Percentiles rank a stretch among this genome's conserved stretches.
Conservation (phyloP, 305 asterid genomes). For the Fraxinus xanthoxyloides region DNA sequence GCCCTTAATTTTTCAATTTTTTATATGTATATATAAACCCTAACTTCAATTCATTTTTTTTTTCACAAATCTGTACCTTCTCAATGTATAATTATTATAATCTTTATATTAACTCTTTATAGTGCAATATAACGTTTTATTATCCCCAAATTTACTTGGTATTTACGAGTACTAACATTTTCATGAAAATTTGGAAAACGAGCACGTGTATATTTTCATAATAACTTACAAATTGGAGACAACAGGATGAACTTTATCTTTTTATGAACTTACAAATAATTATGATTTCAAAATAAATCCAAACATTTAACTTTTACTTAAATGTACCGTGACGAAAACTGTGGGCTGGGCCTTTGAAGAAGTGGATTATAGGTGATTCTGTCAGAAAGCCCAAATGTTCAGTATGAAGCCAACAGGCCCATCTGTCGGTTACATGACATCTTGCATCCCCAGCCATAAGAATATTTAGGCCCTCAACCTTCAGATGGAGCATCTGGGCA, state of each 20-base stretch:
- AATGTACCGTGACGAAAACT: background rate
- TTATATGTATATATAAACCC: too few relatives aligned
- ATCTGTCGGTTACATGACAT: background rate
- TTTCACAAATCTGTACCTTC: background rate
- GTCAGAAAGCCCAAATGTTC: background rate
- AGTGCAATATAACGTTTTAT: background rate
- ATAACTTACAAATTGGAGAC: background rate
- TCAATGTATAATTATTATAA: background rate
- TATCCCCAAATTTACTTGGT: background rate
- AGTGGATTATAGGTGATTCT: background rate
- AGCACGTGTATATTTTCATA: background rate
- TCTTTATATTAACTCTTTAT: background rate
- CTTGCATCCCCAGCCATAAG: background rate
- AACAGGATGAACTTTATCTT: background rate
- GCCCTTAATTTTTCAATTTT: too few relatives aligned
- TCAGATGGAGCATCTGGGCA: background rate
- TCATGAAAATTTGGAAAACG: background rate
- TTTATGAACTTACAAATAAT: background rate
- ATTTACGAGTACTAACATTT: background rate
- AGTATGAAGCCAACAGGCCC: background rate
- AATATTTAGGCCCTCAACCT: background rate
- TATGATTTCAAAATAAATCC: background rate
- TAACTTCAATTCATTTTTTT: too few relatives aligned
- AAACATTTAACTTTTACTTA: background rate
- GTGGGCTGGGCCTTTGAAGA: background rate